Percentiles rank a stretch among this genome's conserved stretches.
Evolutionary conservation across 805 yeast species (phyloP).

Genomic region (Kazachstania martiniae): DNA sequence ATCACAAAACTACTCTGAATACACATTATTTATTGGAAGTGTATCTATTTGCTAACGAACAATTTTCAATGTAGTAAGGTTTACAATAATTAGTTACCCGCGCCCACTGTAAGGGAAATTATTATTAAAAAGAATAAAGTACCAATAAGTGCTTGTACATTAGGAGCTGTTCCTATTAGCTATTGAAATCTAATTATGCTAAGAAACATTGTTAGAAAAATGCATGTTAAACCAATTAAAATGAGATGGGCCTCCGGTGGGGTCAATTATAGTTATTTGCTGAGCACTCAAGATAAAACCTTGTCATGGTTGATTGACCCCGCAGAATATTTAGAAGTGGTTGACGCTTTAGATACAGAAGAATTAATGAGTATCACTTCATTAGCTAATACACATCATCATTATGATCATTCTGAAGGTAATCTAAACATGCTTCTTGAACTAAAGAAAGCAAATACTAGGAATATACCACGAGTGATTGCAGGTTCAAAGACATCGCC

Average conservation of each 20-base stretch:
- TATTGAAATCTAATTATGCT: slow-evolving; percentile 5
- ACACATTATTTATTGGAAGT: too few relatives aligned
- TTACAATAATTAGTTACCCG: too few relatives aligned
- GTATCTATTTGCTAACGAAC: too few relatives aligned
- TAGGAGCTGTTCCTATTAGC: not conserved
- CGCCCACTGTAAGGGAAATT: too few relatives aligned
- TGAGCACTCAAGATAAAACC: slow-evolving; percentile 47
- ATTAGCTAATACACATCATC: slow-evolving; percentile 94
- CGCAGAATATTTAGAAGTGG: slow-evolving; percentile 69
- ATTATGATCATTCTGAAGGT: slow-evolving; percentile 90
- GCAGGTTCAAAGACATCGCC: slow-evolving; percentile 50
- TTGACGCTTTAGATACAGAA: slow-evolving; percentile 34
- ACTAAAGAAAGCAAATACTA: slow-evolving; percentile 25
- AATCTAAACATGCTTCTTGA: slow-evolving; percentile 33
- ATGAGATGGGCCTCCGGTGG: slow-evolving; percentile 96
- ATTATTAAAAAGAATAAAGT: not conserved
- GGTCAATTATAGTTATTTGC: slow-evolving; percentile 68
- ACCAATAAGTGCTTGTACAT: not conserved
- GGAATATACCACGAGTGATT: slow-evolving; percentile 46
- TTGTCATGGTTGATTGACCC: slow-evolving; percentile 86
- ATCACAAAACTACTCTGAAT: too few relatives aligned
- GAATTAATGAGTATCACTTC: slow-evolving; percentile 45
- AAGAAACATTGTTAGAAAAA: slow-evolving; percentile 31
- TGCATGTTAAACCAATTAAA: slow-evolving; percentile 76
- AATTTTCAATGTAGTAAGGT: too few relatives aligned